A percentile compares a stretch with the other conserved stretches of the same genome.
These are phyloP conservation scores for Bipolaris gigantea DNA, from an alignment of 2,329 filamentous ascomycete genomes.

Conservation along the genomic window DNA sequence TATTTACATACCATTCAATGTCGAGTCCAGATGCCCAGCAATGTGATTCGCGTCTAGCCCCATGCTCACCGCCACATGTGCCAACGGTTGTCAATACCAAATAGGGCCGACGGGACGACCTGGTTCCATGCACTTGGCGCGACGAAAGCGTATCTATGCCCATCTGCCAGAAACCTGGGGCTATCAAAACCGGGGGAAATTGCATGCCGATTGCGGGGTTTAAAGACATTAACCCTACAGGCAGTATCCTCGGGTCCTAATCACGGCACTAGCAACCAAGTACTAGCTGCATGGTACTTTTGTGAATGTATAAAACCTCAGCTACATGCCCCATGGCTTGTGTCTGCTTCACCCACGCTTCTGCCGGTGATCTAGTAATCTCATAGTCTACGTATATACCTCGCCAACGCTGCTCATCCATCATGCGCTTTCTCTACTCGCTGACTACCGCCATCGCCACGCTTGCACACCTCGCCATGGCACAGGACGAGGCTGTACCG, in stretches of 20 bases:
- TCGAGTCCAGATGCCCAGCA: not conserved
- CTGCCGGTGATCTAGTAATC: not conserved
- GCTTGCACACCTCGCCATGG: constrained; percentile 16
- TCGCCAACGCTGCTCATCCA: not conserved
- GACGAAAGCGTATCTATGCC: not conserved
- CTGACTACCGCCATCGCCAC: constrained; percentile 11
- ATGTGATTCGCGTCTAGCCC: not conserved
- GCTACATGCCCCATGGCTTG: not conserved
- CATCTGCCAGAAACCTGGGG: not conserved
- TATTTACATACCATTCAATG: not conserved
- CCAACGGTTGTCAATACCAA: not conserved
- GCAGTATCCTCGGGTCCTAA: not conserved
- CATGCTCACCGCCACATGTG: not conserved
- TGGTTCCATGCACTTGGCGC: not conserved
- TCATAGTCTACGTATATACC: not conserved
- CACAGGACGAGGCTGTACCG: constrained; percentile 16
- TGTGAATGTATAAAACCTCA: not conserved
- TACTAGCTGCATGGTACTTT: not conserved
- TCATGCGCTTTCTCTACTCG: constrained; percentile 14
- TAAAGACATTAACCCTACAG: not conserved
- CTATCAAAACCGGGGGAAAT: not conserved
- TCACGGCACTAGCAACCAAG: not conserved
- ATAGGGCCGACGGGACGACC: not conserved
- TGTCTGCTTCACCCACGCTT: not conserved
- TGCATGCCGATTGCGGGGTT: not conserved